A percentile compares a stretch with the other conserved stretches of the same genome.
Conservation (phyloP, 306 rosid genomes). For the Cicer bijugum region DNA sequence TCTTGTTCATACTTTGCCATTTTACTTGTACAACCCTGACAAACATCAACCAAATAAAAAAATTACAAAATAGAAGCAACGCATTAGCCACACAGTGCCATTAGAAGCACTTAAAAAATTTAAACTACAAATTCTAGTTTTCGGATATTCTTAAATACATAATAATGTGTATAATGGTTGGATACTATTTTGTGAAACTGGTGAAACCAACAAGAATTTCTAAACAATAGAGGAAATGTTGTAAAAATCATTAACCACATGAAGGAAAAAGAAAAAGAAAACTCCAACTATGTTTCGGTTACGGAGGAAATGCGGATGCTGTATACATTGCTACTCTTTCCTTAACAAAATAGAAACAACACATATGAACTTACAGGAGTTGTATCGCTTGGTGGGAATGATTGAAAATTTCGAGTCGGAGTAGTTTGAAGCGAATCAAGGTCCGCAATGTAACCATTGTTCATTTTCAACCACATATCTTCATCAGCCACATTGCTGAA, state of each 20-base stretch:
- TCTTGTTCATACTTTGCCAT: constrained; percentile 56
- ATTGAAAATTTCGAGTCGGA: constrained; percentile 71
- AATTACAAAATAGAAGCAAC: constrained; percentile 31
- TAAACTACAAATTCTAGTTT: constrained; percentile 33
- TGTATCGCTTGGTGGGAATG: constrained; percentile 64
- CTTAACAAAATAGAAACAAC: constrained; percentile 34
- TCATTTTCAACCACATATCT: constrained; percentile 91
- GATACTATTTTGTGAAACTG: neutral
- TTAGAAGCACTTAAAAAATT: neutral
- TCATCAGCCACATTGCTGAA: constrained; percentile 86
- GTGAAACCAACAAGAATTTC: constrained; percentile 31
- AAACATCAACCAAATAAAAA: constrained; percentile 43
- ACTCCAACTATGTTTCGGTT: constrained; percentile 15
- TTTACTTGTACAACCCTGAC: constrained; percentile 57
- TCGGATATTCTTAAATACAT: neutral
- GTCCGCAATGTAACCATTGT: constrained; percentile 78
- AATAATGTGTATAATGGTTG: constrained; percentile 26
- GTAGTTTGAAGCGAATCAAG: constrained; percentile 85
- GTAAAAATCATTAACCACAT: constrained; percentile 26
- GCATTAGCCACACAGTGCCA: neutral
- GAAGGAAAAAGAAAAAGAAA: neutral
- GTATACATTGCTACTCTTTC: neutral
- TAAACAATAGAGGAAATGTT: constrained; percentile 23
- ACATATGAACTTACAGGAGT: constrained; percentile 63
- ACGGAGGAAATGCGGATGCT: constrained; percentile 20